Evolutionary conservation across 2,329 filamentous ascomycete species (phyloP).

Genomic region (Paramyrothecium roridum): DNA sequence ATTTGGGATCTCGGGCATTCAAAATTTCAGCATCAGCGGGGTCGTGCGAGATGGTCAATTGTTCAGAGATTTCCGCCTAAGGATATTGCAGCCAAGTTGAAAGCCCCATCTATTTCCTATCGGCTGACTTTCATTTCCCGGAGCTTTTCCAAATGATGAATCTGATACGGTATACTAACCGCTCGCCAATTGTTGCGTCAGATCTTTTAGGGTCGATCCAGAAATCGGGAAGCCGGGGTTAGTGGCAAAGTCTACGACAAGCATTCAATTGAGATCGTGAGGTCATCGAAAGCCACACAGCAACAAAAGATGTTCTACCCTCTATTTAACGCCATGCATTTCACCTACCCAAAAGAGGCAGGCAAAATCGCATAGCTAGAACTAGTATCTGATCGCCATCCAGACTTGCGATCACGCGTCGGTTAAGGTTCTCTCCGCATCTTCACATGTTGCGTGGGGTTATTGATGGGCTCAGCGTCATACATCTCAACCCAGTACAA

Average conservation of each 20-base stretch:
- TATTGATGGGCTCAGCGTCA: neutral
- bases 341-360: neutral
- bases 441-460: neutral
- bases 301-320: neutral
- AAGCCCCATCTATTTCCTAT: too few relatives aligned
- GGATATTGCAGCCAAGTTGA: too few relatives aligned
- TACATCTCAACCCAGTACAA: neutral
- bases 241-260: neutral
- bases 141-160: too few relatives aligned
- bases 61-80: too few relatives aligned
- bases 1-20: too few relatives aligned
- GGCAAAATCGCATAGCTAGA: neutral
- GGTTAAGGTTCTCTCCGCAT: neutral
- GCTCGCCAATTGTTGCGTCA: too few relatives aligned
- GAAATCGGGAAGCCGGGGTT: neutral
- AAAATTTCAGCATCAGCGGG: too few relatives aligned
- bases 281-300: constrained; percentile 4
- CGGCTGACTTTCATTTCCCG: too few relatives aligned
- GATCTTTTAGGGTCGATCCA: neutral
- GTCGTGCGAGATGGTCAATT: too few relatives aligned
- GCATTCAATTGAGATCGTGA: constrained; percentile 2
- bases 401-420: neutral
- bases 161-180: too few relatives aligned
- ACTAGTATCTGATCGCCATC: neutral
- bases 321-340: neutral